Percentiles rank a stretch among this genome's conserved stretches.
These are phyloP conservation scores for Panicum hallii DNA, from an alignment of 202 grass and related monocot species.

Conservation along the genomic window DNA sequence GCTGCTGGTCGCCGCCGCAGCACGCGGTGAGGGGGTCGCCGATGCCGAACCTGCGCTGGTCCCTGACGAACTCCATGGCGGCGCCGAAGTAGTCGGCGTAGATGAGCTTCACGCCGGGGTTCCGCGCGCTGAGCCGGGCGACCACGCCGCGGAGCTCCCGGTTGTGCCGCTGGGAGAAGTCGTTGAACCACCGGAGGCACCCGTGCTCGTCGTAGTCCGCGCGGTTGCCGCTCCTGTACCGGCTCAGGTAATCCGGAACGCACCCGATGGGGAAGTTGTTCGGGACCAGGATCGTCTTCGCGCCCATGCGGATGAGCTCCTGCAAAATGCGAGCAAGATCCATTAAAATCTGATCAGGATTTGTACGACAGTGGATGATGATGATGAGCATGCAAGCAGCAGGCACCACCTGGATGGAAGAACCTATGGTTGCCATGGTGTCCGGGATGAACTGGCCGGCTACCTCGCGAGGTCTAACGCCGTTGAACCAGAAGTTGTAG, in stretches of 20 bases:
- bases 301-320: constrained; percentile 63
- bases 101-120: constrained; percentile 59
- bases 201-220: constrained; percentile 52
- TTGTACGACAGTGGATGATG: too few relatives aligned
- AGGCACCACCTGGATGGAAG: constrained; percentile 2
- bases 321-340: constrained; percentile 8
- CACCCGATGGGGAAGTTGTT: constrained; percentile 73
- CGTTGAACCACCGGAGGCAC: constrained; percentile 67
- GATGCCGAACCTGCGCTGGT: constrained; percentile 44
- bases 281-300: constrained; percentile 54
- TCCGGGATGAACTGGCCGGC: constrained; percentile 52
- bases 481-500: constrained; percentile 55
- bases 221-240: neutral
- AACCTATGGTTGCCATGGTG: constrained; percentile 39
- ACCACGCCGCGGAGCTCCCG: constrained; percentile 39
- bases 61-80: constrained; percentile 46
- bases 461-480: neutral
- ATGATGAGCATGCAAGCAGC: too few relatives aligned
- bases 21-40: constrained; percentile 44
- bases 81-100: constrained; percentile 68
- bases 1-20: constrained; percentile 47
- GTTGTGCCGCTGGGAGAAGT: constrained; percentile 64
- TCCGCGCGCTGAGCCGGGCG: constrained; percentile 9
- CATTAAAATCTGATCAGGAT: neutral
- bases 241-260: constrained; percentile 43